A percentile compares a stretch with the other conserved stretches of the same genome.
Conservation (phyloP, 345 rosid species). For the Euphorbia peplus region DNA sequence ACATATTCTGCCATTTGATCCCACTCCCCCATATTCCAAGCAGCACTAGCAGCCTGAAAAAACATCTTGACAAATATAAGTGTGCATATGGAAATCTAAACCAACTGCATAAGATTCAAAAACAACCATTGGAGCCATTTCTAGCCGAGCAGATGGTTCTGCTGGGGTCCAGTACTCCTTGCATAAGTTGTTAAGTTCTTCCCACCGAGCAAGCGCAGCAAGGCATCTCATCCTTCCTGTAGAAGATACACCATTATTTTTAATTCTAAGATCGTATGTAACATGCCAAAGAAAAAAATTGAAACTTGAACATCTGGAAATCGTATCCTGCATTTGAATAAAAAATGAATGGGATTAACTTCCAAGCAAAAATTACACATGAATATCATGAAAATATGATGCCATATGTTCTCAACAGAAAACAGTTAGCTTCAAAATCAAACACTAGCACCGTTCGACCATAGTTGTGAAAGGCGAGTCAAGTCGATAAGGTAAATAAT, state of each 20-base stretch:
- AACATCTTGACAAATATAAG: slow-evolving; percentile 21
- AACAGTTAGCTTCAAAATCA: not conserved
- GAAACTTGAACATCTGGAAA: not conserved
- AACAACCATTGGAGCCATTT: slow-evolving; percentile 98
- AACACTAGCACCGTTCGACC: too few species aligned
- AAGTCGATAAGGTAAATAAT: too few species aligned
- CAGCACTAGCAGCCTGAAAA: slow-evolving; percentile 86
- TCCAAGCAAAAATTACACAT: not conserved
- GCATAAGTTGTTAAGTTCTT: slow-evolving; percentile 91
- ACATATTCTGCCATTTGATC: slow-evolving; percentile 99
- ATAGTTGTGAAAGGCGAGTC: too few species aligned
- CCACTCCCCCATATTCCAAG: slow-evolving; percentile 99
- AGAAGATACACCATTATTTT: slow-evolving; percentile 25
- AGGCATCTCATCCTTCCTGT: slow-evolving; percentile 96
- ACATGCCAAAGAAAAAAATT: not conserved
- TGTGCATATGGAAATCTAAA: slow-evolving; percentile 14
- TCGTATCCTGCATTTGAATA: not conserved
- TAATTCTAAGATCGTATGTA: slow-evolving; percentile 13
- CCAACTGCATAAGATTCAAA: slow-evolving; percentile 20
- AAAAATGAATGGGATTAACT: not conserved
- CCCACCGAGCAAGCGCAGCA: slow-evolving; percentile 98
- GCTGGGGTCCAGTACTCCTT: slow-evolving; percentile 98
- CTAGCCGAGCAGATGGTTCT: slow-evolving; percentile 90
- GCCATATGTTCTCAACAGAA: not conserved
- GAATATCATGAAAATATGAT: not conserved